Evolutionary conservation across 345 rosid genomes (phyloP).

Genomic region (Citrus glauca): DNA sequence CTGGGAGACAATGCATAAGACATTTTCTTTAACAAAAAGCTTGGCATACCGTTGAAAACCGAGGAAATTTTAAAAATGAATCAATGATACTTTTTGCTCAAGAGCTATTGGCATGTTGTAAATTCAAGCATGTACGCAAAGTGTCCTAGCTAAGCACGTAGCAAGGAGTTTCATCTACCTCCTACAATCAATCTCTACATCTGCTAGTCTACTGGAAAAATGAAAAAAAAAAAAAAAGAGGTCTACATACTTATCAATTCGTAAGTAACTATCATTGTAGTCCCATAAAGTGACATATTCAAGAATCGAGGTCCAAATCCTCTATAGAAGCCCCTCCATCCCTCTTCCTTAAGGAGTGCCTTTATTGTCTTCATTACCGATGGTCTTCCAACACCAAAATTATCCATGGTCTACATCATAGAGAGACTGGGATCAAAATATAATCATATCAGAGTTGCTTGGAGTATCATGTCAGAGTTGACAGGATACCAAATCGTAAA

Average conservation of each 20-base stretch:
- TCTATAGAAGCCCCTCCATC: slow-evolving; percentile 64
- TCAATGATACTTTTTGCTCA: not conserved
- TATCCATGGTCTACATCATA: slow-evolving; percentile 47
- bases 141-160: not conserved
- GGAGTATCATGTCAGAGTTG: not conserved
- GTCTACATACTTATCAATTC: slow-evolving; percentile 53
- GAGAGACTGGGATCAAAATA: not conserved
- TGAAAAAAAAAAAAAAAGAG: not conserved
- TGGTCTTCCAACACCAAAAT: slow-evolving; percentile 57
- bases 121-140: not conserved
- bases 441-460: not conserved
- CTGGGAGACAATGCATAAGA: not conserved
- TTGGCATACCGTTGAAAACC: not conserved
- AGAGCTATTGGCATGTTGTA: not conserved
- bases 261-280: slow-evolving; percentile 66
- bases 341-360: slow-evolving; percentile 46
- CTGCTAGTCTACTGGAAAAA: not conserved
- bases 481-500: not conserved
- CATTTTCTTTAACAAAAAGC: not conserved
- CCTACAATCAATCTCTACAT: not conserved
- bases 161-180: not conserved
- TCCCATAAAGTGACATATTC: slow-evolving; percentile 59
- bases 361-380: slow-evolving; percentile 49
- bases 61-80: not conserved
- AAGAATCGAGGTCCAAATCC: slow-evolving; percentile 63